Evolutionary conservation across 352 stramenopile species (phyloP), one percentile per base, ranked within the genome.

Genomic region (Pythium dissotocum): DNA sequence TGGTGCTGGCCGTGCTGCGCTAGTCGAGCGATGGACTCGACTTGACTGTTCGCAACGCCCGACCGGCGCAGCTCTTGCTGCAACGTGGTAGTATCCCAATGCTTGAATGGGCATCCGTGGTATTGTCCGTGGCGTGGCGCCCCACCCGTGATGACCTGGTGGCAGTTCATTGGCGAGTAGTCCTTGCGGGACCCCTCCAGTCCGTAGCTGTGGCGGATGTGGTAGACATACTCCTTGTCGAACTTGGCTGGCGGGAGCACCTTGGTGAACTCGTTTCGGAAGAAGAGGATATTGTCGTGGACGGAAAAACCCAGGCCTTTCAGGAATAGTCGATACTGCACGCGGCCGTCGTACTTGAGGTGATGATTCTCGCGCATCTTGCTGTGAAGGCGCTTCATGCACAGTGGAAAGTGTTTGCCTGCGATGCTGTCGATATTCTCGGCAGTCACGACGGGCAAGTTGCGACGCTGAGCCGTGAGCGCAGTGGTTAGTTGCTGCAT

Each of bases 181-280:
- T 93, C 79, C 61, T 83, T 89, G 10, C 86, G 77, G 14, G 79
- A 83, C 0, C 88, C 88, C 80, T 93, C 88, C 1, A 94, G 75
- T 0, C 89, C 89, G 60, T 96, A 96, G 70, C 79, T 91, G 70
- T 97, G 88, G 14, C 88, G 88, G 59, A 97, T 95, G 68, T 92
- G 80, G 61, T 97, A 97, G 6, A 85, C 78, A 61, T 95, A 94
- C 65, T 94, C 80, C 33, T 85, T 87, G 40, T 96, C 85, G 69
- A 97, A 97, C 58, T 76, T 85, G n/a, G 68, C 75, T 0, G 77
- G 24, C 0, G 80, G 70, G 9, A 93, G 88, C 42, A 73, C 74
- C 54, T 82, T 80, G 28, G 77, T 72, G 61, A 96, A 97, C 60
- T 91, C 84, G 16, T 69, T 64, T 12, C 87, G 87, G 65, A 93